Evolutionary conservation across 176 grass and related monocot genomes (phyloP), one percentile per base, ranked within the genome.

Genomic region (Triticum dicoccoides): DNA sequence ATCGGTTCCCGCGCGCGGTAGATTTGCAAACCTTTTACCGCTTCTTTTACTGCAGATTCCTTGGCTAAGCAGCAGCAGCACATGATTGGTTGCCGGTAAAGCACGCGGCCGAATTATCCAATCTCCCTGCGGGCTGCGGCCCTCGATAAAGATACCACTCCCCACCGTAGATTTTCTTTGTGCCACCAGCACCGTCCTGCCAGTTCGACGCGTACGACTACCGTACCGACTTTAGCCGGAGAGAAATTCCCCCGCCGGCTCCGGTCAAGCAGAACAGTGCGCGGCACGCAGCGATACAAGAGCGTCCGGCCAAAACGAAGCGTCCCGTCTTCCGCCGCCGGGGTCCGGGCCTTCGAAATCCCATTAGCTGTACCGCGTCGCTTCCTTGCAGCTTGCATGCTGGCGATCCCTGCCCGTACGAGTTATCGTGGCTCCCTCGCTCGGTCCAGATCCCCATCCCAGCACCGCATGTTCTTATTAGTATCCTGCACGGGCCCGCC

Each of bases 1-100:
- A 44, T 9, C 17, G 0, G 9, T 73, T 86, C 83, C 88, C 88
- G 83, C 83, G 88, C 83, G 78, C 78, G 70, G 88, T 82, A 86
- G 69, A 76, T 29, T 61, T 61, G 9, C 2, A 81, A 67, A 12
- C 17, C 25, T 68, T 35, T 6, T 12, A 11, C n/a, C 8, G 11
- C 65, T 18, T 11, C 65, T 73, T 82, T 77, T 75, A 37, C 21
- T 73, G 80, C 9, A 62, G 83, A 70, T 86, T 82, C 73, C 73
- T 8, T 52, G 27, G 7, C 71, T 42, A 69, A 13, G 21, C 34
- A 33, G 84, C 78, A 37, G 41, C 18, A 61, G 18, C 56, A 9
- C 68, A 84, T 80, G 61, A 91, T 69, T 68, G 45, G 62, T 61
- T 52, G 45, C 34, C 44, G 75, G 67, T 61, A 80, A 86, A 91